Percentiles rank a stretch among this genome's conserved stretches.
Conservation (phyloP, 768 basidiomycete species). For the Lactarius indigo region DNA sequence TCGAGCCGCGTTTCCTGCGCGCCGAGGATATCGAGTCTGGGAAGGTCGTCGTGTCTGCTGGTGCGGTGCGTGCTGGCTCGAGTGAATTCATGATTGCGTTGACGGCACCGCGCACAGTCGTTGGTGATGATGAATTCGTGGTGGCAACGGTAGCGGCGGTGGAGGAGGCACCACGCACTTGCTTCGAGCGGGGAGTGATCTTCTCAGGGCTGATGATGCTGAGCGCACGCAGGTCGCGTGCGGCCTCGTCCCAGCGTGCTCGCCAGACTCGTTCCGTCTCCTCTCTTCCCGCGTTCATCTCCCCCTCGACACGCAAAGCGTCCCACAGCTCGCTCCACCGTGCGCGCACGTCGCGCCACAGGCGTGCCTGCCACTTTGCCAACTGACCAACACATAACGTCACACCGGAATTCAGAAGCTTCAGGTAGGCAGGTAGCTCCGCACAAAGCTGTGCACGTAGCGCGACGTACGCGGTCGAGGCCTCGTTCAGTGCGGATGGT, state of each 20-base stretch:
- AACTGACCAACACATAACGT: conserved; percentile 49
- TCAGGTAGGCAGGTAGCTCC: conserved; percentile 66
- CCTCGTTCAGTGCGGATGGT: conserved; percentile 61
- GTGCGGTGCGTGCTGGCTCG: conserved; percentile 26
- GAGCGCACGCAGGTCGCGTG: conserved; percentile 41
- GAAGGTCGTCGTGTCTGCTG: neutral
- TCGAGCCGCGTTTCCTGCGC: conserved; percentile 22
- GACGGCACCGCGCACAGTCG: conserved; percentile 11
- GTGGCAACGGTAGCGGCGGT: neutral
- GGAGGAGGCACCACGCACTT: neutral
- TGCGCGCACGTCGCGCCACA: conserved; percentile 57
- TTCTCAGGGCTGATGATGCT: conserved; percentile 38
- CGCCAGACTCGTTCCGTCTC: conserved; percentile 76
- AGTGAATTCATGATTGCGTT: conserved; percentile 16
- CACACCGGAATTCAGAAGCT: conserved; percentile 58
- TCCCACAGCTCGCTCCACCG: conserved; percentile 85
- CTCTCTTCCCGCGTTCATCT: conserved; percentile 52
- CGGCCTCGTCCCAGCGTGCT: conserved; percentile 64
- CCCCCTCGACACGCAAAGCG: conserved; percentile 39
- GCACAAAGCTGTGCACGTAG: conserved; percentile 66
- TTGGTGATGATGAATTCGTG: conserved; percentile 2
- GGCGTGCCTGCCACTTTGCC: conserved; percentile 52
- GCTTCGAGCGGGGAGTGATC: conserved; percentile 24
- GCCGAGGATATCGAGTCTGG: conserved; percentile 14
- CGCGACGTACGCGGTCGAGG: conserved; percentile 74